Base-by-base conservation (phyloP, 441 rosid species). In the Eutrema salsugineum region DNA sequence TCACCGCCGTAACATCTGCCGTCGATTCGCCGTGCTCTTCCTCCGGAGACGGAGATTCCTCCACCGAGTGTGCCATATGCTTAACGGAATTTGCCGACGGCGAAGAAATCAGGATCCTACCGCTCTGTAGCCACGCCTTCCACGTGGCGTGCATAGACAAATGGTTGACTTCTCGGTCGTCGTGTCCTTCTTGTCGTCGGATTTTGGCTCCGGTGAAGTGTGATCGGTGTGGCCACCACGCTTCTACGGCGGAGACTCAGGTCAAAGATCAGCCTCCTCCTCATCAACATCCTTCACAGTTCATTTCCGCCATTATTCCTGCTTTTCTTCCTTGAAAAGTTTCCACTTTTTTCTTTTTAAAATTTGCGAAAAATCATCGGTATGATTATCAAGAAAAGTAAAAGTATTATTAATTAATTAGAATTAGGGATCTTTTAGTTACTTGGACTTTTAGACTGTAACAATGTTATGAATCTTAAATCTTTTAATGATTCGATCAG, bases 101-200 rank as follows among this genome's bases (percentile, higher is more conserved):
- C 2, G 91, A 89, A 15, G 93, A 91, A 63, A 79, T 93, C 38
- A 84, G 97, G 16, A 82, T 91, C 33, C 62, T 93, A 58, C 96
- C 96, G 10, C 83, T 76, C 22, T 93, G 98, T 76, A 84, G 83
- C 17, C 98, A 93, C 68, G 82, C 84, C 10, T 93, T 93, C 87
- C 97, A 93, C 76, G 84, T 91, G 76, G 79, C 68, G 59, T 93
- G 98, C 67, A 81, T 93, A 0, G 96, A 93, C 79, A 84, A 82
- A 65, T 93, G 98, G 98, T 83, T 91, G 1, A 85, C 83, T 12
- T 85, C 94, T 6, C 87, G 85, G 80, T 87, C 94, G 3, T 89
- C 96, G 1, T 91, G 98, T 49, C 98, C 98, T n/a, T 91, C 96
- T 0, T 93, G 98, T 77, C 93, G 96, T 14, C 89, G 83, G 77